Evolutionary conservation across 257 asterid species (phyloP).

Genomic region (Solanum sparsipilum): DNA sequence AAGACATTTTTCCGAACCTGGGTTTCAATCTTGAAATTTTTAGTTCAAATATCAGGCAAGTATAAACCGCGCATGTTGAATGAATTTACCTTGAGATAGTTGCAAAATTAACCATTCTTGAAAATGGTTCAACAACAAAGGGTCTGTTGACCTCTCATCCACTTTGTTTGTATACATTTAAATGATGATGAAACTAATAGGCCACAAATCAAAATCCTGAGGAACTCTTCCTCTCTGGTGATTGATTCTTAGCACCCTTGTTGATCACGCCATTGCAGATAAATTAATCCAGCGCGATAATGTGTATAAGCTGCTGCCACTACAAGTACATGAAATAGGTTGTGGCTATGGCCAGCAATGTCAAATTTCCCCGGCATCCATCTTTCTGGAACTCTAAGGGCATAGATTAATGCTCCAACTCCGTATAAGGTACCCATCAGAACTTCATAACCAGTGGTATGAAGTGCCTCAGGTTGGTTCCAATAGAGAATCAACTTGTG

Average conservation of each 20-base stretch:
- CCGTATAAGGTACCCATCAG: constrained; percentile 86
- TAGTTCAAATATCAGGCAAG: not conserved
- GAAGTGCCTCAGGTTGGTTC: constrained; percentile 81
- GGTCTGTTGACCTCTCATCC: not conserved
- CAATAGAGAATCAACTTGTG: constrained; percentile 76
- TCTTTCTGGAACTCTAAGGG: constrained; percentile 73
- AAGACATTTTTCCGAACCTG: not conserved
- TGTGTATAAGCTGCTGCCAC: constrained; percentile 94
- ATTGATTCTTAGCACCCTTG: constrained; percentile 55
- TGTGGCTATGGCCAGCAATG: constrained; percentile 88
- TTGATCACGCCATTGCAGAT: constrained; percentile 82
- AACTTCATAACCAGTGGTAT: constrained; percentile 65
- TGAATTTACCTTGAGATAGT: not conserved
- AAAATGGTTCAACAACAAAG: not conserved
- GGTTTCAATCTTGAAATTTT: not conserved
- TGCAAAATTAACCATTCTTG: not conserved
- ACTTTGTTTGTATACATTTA: not conserved
- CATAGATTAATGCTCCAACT: constrained; percentile 67
- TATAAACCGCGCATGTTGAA: not conserved
- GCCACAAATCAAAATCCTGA: not conserved
- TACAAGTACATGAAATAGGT: constrained; percentile 80
- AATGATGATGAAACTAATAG: not conserved
- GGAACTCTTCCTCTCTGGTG: not conserved
- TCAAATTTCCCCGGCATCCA: constrained; percentile 97
- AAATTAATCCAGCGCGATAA: constrained; percentile 77